These are phyloP conservation scores for Sclerotinia trifoliorum DNA, from an alignment of 2,329 filamentous ascomycete genomes.

Conservation along the genomic window DNA sequence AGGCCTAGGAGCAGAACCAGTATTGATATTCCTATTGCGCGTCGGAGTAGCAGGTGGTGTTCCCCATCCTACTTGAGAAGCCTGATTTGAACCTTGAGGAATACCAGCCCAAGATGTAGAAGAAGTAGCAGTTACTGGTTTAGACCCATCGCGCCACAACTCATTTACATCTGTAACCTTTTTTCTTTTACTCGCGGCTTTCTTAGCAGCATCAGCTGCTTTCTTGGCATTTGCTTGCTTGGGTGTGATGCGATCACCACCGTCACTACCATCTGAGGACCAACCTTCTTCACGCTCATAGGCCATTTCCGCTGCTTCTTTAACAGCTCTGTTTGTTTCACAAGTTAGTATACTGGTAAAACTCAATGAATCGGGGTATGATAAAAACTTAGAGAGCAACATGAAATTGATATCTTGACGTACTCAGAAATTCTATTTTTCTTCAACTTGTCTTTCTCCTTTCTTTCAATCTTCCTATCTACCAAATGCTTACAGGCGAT, in stretches of 20 bases:
- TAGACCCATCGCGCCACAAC: neutral
- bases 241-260: constrained; percentile 18
- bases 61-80: neutral
- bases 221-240: constrained; percentile 9
- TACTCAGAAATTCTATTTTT: constrained; percentile 29
- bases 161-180: neutral
- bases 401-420: neutral
- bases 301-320: constrained; percentile 18
- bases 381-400: neutral
- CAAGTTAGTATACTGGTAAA: neutral
- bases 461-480: constrained; percentile 26
- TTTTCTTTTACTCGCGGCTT: neutral
- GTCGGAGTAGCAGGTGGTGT: neutral
- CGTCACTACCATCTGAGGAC: constrained; percentile 22
- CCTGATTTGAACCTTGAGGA: neutral
- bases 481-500: constrained; percentile 48
- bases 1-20: neutral
- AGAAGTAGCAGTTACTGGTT: neutral
- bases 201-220: constrained; percentile 4
- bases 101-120: neutral
- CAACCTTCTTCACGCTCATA: constrained; percentile 20
- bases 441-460: constrained; percentile 27
- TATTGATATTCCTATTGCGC: neutral
- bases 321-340: constrained; percentile 4
- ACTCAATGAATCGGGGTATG: neutral